Percentiles rank a stretch among this genome's conserved stretches.
phyloP scores from a whole-genome alignment of 495 filamentous ascomycete species.

The Penicillium coffeae region DNA sequence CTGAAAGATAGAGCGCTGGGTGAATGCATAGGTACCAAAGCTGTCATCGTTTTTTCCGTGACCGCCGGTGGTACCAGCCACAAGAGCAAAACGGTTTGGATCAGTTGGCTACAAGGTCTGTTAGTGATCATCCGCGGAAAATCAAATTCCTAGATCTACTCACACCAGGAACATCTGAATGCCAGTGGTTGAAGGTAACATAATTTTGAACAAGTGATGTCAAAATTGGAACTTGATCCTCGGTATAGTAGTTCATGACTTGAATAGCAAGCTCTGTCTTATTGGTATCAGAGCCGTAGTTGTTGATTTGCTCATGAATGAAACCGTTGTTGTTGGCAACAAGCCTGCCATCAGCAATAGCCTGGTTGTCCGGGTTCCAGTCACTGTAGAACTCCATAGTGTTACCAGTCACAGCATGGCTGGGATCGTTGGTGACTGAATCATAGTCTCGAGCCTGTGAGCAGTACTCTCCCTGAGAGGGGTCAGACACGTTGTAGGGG shows the following conservation, averaged over 20 bases:
- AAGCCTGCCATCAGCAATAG: constrained; percentile 32
- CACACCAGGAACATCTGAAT: constrained; percentile 46
- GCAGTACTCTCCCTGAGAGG: constrained; percentile 34
- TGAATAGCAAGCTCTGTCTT: constrained; percentile 36
- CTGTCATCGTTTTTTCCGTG: constrained; percentile 44
- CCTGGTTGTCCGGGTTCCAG: constrained; percentile 37
- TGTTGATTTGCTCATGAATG: constrained; percentile 43
- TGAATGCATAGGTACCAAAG: constrained; percentile 35
- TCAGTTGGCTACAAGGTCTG: constrained; percentile 31
- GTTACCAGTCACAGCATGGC: constrained; percentile 47
- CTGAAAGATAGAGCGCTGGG: constrained; percentile 46
- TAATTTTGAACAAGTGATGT: constrained; percentile 48
- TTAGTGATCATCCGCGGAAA: neutral
- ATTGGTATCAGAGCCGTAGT: constrained; percentile 28
- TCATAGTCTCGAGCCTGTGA: constrained; percentile 40
- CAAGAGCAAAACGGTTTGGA: constrained; percentile 44
- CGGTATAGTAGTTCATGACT: constrained; percentile 51
- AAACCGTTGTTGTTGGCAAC: constrained; percentile 40
- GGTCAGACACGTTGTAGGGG: constrained; percentile 38
- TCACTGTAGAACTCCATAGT: constrained; percentile 50
- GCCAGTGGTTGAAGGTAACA: constrained; percentile 51
- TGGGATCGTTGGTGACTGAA: constrained; percentile 45
- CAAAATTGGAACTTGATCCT: constrained; percentile 46
- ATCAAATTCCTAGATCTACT: constrained; percentile 6
- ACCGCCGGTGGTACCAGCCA: constrained; percentile 44